Evolutionary conservation across 768 basidiomycete species (phyloP).

Genomic region (Clathrus columnatus): DNA sequence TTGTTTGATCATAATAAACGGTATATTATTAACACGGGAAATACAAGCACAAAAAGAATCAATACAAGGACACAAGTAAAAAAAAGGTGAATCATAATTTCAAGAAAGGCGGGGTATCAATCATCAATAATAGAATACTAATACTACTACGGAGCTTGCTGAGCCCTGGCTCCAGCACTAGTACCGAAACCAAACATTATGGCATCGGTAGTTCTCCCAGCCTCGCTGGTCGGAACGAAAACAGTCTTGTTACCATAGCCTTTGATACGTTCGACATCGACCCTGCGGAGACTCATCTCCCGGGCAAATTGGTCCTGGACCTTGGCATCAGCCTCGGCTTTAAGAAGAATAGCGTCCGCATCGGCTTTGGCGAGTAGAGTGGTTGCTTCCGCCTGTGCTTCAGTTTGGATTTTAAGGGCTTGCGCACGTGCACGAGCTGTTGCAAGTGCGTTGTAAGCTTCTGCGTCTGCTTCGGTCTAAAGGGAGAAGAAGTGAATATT

Average conservation of each 20-base stretch:
- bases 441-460: slow-evolving; percentile 66
- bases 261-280: slow-evolving; percentile 51
- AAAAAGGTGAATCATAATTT: too few relatives aligned
- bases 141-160: too few relatives aligned
- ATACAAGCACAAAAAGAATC: too few relatives aligned
- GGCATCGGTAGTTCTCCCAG: not conserved
- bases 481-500: not conserved
- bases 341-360: slow-evolving; percentile 56
- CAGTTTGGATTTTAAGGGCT: slow-evolving; percentile 56
- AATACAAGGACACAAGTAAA: too few relatives aligned
- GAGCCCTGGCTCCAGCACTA: not conserved
- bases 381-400: slow-evolving; percentile 71
- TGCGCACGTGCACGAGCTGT: slow-evolving; percentile 69
- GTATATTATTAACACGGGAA: too few relatives aligned
- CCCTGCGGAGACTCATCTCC: slow-evolving; percentile 64
- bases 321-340: slow-evolving; percentile 51
- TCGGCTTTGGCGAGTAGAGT: slow-evolving; percentile 70
- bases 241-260: slow-evolving; percentile 51
- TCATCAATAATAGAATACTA: too few relatives aligned
- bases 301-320: slow-evolving; percentile 60
- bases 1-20: too few relatives aligned
- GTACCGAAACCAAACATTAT: slow-evolving; percentile 2
- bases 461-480: slow-evolving; percentile 62
- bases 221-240: slow-evolving; percentile 6
- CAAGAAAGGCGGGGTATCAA: too few relatives aligned